Evolutionary conservation across 352 stramenopile species (phyloP).

Genomic region (Salisapilia sapeloensis): DNA sequence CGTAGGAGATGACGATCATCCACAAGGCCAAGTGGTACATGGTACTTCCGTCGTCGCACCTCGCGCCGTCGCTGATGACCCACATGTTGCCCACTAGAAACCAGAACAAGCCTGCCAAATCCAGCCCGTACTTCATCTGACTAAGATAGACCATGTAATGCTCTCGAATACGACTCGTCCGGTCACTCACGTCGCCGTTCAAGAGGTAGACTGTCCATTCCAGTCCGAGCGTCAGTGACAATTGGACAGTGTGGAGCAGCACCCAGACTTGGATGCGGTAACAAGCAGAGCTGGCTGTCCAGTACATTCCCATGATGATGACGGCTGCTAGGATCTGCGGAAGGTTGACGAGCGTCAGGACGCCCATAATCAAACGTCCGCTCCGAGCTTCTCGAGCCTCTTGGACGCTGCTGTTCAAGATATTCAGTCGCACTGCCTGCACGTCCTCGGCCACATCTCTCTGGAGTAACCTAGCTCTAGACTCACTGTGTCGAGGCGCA

Average conservation of each 20-base stretch:
- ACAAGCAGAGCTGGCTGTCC: conserved; percentile 48
- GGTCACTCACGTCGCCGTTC: conserved; percentile 31
- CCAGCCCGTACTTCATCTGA: conserved; percentile 68
- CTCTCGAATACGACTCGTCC: conserved; percentile 37
- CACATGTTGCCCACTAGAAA: conserved; percentile 82
- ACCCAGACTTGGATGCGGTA: conserved; percentile 77
- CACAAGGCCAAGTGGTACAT: conserved; percentile 78
- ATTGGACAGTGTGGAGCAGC: conserved; percentile 51
- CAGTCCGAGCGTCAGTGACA: conserved; percentile 42
- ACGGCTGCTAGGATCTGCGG: conserved; percentile 46
- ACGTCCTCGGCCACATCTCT: conserved; percentile 30
- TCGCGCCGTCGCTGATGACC: conserved; percentile 70
- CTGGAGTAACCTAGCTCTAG: conserved; percentile 14
- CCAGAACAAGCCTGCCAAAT: conserved; percentile 67
- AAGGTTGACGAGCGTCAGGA: conserved; percentile 57
- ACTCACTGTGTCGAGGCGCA: conserved; percentile 7
- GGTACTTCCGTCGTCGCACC: conserved; percentile 53
- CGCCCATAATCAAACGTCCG: conserved; percentile 62
- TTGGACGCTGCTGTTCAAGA: conserved; percentile 70
- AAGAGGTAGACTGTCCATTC: conserved; percentile 70
- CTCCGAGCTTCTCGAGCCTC: conserved; percentile 65
- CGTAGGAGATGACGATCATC: conserved; percentile 87
- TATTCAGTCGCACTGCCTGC: conserved; percentile 65
- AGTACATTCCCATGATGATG: conserved; percentile 47
- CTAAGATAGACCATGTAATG: conserved; percentile 48